A percentile compares a stretch with the other conserved stretches of the same genome.
Conservation (phyloP, 352 stramenopile genomes). For the Phytophthora idaei region DNA sequence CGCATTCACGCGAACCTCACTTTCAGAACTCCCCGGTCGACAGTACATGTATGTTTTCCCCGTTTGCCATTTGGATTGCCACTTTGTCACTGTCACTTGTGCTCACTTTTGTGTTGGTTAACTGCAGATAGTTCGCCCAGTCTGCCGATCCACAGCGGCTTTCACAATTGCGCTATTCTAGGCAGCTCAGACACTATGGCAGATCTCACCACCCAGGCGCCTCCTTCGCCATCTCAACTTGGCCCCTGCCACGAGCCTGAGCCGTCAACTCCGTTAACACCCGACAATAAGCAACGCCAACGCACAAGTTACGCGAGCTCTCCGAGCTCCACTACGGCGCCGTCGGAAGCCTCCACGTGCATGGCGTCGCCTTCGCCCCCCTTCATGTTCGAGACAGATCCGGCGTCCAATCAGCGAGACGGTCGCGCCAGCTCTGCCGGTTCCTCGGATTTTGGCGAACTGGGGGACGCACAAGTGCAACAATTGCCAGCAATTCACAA, state of each 20-base stretch:
- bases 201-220: not conserved
- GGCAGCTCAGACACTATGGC: conserved; percentile 9
- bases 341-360: conserved; percentile 19
- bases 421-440: conserved; percentile 32
- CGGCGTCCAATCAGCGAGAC: conserved; percentile 2
- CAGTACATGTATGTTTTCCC: not conserved
- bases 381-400: conserved; percentile 9
- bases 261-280: conserved; percentile 5
- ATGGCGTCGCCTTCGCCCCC: conserved; percentile 19
- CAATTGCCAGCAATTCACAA: conserved; percentile 24
- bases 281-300: conserved; percentile 4
- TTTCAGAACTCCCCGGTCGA: conserved; percentile 25
- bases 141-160: too few species aligned
- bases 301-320: conserved; percentile 10
- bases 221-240: conserved; percentile 9
- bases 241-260: conserved; percentile 25
- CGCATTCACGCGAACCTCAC: conserved; percentile 27
- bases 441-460: conserved; percentile 36
- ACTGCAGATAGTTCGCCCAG: not conserved
- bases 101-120: not conserved
- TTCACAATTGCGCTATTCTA: conserved; percentile 16
- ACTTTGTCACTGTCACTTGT: not conserved
- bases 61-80: not conserved
- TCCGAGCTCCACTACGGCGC: conserved; percentile 11
- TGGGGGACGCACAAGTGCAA: conserved; percentile 32